Percentiles rank a stretch among this genome's conserved stretches.
Evolutionary conservation across 768 basidiomycete species (phyloP).

Genomic region (Mycena sanguinolenta): DNA sequence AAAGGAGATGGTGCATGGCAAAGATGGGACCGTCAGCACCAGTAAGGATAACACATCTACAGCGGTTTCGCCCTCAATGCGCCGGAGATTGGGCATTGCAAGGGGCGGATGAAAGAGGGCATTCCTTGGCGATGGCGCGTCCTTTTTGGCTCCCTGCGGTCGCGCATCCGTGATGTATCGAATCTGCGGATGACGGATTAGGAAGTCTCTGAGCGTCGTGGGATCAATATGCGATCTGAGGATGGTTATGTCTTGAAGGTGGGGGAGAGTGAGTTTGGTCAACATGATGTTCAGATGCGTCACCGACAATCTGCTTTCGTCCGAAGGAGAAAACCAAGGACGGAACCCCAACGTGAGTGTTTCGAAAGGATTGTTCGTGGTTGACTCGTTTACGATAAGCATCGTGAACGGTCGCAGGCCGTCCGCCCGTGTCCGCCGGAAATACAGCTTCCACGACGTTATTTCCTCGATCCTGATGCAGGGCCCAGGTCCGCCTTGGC

Average conservation of each 20-base stretch:
- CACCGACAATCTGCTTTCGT: neutral
- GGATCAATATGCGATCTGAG: neutral
- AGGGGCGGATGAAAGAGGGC: neutral
- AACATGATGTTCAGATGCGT: neutral
- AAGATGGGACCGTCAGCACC: neutral
- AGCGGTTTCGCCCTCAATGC: neutral
- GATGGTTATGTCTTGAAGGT: neutral
- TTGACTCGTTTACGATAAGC: neutral
- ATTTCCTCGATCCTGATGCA: neutral
- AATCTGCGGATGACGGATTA: neutral
- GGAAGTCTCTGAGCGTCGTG: neutral
- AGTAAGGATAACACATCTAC: neutral
- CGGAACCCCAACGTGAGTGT: neutral
- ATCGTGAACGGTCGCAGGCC: neutral
- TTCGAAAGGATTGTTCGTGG: neutral
- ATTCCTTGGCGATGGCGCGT: neutral
- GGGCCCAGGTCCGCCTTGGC: too few species aligned
- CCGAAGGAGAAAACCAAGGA: neutral
- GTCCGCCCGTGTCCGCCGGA: neutral
- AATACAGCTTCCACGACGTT: neutral
- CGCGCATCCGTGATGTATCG: neutral
- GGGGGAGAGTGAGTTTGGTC: neutral
- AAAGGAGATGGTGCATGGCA: neutral
- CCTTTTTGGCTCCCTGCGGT: too few species aligned
- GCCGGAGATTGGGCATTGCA: neutral